Conservation (phyloP, 1,284 basidiomycete genomes). For the Rhodofomes roseus region DNA sequence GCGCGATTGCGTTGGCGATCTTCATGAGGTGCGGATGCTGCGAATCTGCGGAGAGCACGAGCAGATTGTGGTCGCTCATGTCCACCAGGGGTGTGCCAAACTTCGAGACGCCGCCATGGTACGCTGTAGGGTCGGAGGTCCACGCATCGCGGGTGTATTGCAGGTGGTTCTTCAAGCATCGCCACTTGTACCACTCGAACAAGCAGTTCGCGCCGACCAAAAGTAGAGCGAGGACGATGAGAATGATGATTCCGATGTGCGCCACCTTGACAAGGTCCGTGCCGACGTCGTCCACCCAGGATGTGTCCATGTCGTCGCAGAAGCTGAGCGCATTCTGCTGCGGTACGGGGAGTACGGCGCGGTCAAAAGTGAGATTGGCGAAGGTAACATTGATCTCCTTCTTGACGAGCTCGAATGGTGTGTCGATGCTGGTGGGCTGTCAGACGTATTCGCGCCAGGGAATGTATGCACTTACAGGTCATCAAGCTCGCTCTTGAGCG, state of each 20-base stretch:
- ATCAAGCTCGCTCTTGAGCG: conserved; percentile 73
- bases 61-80: conserved; percentile 70
- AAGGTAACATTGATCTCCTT: conserved; percentile 87
- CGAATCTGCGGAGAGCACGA: conserved; percentile 64
- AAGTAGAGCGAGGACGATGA: conserved; percentile 59
- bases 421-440: conserved; percentile 56
- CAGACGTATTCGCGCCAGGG: conserved; percentile 11
- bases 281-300: conserved; percentile 81
- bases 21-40: conserved; percentile 70
- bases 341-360: conserved; percentile 72
- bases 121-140: conserved; percentile 63
- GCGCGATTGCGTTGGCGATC: conserved; percentile 52
- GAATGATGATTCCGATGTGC: conserved; percentile 71
- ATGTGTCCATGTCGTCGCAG: conserved; percentile 75
- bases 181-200: conserved; percentile 82
- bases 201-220: conserved; percentile 63
- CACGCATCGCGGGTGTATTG: conserved; percentile 71
- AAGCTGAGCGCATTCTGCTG: conserved; percentile 60
- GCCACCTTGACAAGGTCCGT: conserved; percentile 72
- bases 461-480: conserved; percentile 50
- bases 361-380: conserved; percentile 62
- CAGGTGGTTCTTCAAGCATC: conserved; percentile 59
- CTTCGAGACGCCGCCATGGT: conserved; percentile 33
- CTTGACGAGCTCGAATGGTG: conserved; percentile 83
- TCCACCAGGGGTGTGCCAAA: conserved; percentile 45